Conservation (phyloP, 805 yeast genomes). For the Pichia phayaonensis region DNA sequence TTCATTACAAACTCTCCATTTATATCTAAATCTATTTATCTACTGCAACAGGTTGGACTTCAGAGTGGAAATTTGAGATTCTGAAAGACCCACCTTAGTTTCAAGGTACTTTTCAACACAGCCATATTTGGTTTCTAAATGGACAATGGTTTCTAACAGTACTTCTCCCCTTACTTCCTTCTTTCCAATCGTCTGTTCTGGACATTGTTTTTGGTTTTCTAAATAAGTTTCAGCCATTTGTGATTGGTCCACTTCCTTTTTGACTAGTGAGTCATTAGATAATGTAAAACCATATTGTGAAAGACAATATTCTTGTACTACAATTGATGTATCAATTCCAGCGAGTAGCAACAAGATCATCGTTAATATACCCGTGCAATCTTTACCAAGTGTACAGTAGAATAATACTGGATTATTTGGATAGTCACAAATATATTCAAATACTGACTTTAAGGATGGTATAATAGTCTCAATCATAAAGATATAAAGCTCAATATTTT, state of each 20-base stretch:
- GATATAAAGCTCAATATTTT: conserved; percentile 56
- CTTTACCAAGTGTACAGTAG: conserved; percentile 86
- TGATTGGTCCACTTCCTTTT: background rate
- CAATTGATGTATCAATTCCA: conserved; percentile 58
- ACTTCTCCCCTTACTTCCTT: conserved; percentile 63
- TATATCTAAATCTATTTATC: background rate
- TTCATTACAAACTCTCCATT: background rate
- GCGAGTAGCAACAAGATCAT: conserved; percentile 57
- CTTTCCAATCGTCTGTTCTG: conserved; percentile 33
- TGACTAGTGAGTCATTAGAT: conserved; percentile 19
- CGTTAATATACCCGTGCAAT: conserved; percentile 69
- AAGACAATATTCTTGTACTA: conserved; percentile 71
- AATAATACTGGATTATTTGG: conserved; percentile 47
- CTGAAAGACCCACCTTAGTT: conserved; percentile 37
- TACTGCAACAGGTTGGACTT: background rate
- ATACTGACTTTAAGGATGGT: conserved; percentile 40
- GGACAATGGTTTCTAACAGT: conserved; percentile 56
- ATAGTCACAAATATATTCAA: conserved; percentile 48
- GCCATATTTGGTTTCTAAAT: conserved; percentile 45
- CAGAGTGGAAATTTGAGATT: conserved; percentile 28
- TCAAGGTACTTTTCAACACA: conserved; percentile 41
- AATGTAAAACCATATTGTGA: conserved; percentile 58
- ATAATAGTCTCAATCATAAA: conserved; percentile 47
- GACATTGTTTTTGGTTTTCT: conserved; percentile 9
- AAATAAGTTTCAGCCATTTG: conserved; percentile 27